Conservation (phyloP, 1,139 yeast species). For the Hanseniaspora sp. region DNA sequence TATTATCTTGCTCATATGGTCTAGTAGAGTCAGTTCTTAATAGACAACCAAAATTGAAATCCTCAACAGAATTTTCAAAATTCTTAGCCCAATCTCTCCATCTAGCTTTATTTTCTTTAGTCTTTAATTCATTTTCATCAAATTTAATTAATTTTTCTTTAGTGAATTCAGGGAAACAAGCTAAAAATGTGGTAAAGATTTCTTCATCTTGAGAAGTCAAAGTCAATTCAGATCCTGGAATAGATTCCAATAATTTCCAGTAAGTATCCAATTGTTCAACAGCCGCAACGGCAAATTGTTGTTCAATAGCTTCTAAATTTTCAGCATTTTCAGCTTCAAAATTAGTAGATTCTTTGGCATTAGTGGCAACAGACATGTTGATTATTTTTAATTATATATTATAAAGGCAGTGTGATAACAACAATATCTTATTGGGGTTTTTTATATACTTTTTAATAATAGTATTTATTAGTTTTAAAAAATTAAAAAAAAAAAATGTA, state of each 20-base stretch:
- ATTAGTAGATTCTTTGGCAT: conserved; percentile 24
- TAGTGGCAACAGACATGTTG: conserved; percentile 12
- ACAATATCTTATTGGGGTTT: too few species aligned
- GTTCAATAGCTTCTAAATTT: conserved; percentile 66
- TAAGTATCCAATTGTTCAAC: conserved; percentile 92
- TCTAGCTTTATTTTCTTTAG: conserved; percentile 63
- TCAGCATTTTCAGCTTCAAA: conserved; percentile 52
- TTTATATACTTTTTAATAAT: too few species aligned
- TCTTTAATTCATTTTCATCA: conserved; percentile 73
- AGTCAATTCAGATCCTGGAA: conserved; percentile 69
- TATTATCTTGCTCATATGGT: conserved; percentile 74
- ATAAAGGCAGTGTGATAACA: background rate
- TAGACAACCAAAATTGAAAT: conserved; percentile 90
- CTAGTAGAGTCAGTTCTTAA: conserved; percentile 57
- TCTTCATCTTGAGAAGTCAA: conserved; percentile 77
- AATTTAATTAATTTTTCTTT: conserved; percentile 45
- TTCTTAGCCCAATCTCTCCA: conserved; percentile 85
- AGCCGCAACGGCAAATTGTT: conserved; percentile 95
- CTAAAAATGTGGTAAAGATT: conserved; percentile 55
- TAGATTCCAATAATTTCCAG: conserved; percentile 65
- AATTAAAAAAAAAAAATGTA: too few species aligned
- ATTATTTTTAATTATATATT: background rate
- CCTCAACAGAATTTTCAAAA: conserved; percentile 68
- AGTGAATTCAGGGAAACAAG: conserved; percentile 75
- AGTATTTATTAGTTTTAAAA: too few species aligned